Conservation (phyloP, 2,329 filamentous ascomycete species). For the Ascochyta lentis region DNA sequence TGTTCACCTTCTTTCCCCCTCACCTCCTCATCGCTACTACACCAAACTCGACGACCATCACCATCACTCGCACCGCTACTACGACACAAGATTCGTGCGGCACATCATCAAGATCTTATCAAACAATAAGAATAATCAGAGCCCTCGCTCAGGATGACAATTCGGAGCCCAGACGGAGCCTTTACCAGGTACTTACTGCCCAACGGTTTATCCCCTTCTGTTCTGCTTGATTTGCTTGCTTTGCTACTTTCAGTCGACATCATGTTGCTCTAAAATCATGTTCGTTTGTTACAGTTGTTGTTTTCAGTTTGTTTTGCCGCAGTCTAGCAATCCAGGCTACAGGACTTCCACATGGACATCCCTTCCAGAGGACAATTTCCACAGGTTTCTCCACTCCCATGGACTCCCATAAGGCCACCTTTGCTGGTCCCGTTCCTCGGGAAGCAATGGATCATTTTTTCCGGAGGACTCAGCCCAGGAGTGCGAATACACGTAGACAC, state of each 20-base stretch:
- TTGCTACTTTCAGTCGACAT: slow-evolving; percentile 26
- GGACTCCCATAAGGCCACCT: slow-evolving; percentile 30
- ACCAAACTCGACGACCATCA: slow-evolving; percentile 28
- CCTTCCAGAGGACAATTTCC: slow-evolving; percentile 29
- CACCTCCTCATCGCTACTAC: slow-evolving; percentile 31
- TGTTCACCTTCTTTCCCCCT: slow-evolving; percentile 36
- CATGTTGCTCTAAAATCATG: slow-evolving; percentile 38
- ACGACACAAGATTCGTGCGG: slow-evolving; percentile 20
- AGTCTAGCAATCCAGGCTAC: slow-evolving; percentile 39
- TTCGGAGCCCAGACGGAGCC: slow-evolving; percentile 52
- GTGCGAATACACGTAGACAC: slow-evolving; percentile 11
- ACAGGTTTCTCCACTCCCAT: slow-evolving; percentile 22
- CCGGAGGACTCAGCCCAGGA: background rate
- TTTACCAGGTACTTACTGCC: slow-evolving; percentile 53
- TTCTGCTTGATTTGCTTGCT: slow-evolving; percentile 33
- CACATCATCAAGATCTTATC: slow-evolving; percentile 1
- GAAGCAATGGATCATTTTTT: slow-evolving; percentile 3
- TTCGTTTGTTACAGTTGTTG: slow-evolving; percentile 30
- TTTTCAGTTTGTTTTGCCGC: slow-evolving; percentile 36
- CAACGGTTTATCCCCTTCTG: slow-evolving; percentile 43
- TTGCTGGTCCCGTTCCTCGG: slow-evolving; percentile 21
- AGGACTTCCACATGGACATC: slow-evolving; percentile 27
- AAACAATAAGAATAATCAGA: slow-evolving; percentile 35
- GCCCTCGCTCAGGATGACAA: slow-evolving; percentile 53
- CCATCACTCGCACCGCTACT: slow-evolving; percentile 12